A percentile compares a stretch with the other conserved stretches of the same genome.
These are phyloP conservation scores for Fusarium sp. DNA, from an alignment of 2,329 filamentous ascomycete species.

Conservation along the genomic window DNA sequence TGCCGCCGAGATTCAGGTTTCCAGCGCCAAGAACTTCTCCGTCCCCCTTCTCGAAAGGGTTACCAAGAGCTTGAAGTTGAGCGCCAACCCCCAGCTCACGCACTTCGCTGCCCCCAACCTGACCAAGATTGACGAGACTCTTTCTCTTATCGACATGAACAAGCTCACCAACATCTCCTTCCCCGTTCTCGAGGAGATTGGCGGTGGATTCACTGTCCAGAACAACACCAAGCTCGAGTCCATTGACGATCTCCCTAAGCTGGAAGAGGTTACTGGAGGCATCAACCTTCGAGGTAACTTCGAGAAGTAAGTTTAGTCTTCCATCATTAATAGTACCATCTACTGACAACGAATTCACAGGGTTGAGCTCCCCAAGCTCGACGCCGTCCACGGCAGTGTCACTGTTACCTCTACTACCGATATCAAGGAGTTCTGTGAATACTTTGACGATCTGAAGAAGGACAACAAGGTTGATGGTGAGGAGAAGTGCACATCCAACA, in stretches of 20 bases:
- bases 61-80: constrained; percentile 84
- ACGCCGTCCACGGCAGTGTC: constrained; percentile 77
- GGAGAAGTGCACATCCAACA: constrained; percentile 62
- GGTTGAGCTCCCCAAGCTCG: constrained; percentile 73
- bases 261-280: constrained; percentile 79
- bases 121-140: constrained; percentile 66
- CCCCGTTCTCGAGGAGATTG: constrained; percentile 73
- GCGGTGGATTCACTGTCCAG: constrained; percentile 84
- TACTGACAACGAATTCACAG: constrained; percentile 56
- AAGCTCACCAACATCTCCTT: constrained; percentile 79
- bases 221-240: constrained; percentile 83
- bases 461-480: constrained; percentile 57
- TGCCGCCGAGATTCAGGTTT: constrained; percentile 64
- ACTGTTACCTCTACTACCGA: constrained; percentile 74
- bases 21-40: constrained; percentile 79
- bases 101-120: constrained; percentile 75
- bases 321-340: background rate
- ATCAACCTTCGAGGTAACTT: constrained; percentile 89
- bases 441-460: constrained; percentile 58
- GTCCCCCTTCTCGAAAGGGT: constrained; percentile 78
- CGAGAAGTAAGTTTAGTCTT: constrained; percentile 70
- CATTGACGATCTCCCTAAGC: constrained; percentile 74
- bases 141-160: constrained; percentile 73
- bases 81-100: constrained; percentile 75
- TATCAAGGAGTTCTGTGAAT: constrained; percentile 64